Percentiles rank a stretch among this genome's conserved stretches.
Evolutionary conservation across 257 asterid genomes (phyloP).

Genomic region (Galeopsis tetrahit): DNA sequence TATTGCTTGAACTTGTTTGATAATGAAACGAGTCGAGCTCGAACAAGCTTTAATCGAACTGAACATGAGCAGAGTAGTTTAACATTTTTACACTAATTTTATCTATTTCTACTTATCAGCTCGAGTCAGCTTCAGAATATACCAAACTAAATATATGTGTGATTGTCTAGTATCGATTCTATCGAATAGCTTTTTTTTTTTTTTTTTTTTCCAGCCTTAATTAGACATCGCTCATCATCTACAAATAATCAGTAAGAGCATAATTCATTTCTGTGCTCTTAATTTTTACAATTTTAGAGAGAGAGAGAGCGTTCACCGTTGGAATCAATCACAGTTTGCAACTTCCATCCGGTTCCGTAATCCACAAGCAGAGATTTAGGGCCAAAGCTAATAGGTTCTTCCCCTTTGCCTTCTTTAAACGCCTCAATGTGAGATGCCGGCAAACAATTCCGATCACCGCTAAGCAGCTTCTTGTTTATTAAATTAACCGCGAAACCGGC

Average conservation of each 20-base stretch:
- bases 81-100: too few species aligned
- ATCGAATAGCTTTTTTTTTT: too few species aligned
- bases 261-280: background rate
- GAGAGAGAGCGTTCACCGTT: slow-evolving; percentile 36
- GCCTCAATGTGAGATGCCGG: slow-evolving; percentile 76
- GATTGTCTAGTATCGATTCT: too few species aligned
- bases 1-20: too few species aligned
- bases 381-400: slow-evolving; percentile 81
- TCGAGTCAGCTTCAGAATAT: too few species aligned
- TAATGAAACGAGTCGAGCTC: too few species aligned
- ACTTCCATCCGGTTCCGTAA: slow-evolving; percentile 74
- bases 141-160: too few species aligned
- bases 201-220: background rate
- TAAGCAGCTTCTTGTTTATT: slow-evolving; percentile 58
- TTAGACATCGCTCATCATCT: background rate
- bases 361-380: slow-evolving; percentile 68
- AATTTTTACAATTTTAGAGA: background rate
- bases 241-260: background rate
- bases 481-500: slow-evolving; percentile 73
- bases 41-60: too few species aligned
- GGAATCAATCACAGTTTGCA: slow-evolving; percentile 61
- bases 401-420: slow-evolving; percentile 66
- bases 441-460: slow-evolving; percentile 35
- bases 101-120: too few species aligned
- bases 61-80: too few species aligned